Evolutionary conservation across 305 asterid genomes (phyloP), one percentile per base, ranked within the genome.

Genomic region (Fraxinus sp.): DNA sequence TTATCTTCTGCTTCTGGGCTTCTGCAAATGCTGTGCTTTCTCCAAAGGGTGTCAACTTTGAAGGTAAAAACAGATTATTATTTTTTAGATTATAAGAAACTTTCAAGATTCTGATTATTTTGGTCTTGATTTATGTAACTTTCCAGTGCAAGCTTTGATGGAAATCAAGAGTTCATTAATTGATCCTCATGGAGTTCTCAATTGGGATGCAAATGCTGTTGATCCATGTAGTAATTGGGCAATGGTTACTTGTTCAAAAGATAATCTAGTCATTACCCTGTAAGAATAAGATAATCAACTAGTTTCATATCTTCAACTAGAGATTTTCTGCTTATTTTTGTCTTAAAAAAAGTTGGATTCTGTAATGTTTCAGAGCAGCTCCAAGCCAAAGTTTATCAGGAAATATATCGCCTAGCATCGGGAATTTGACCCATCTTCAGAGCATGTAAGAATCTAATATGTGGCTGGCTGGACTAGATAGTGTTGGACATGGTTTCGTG

Each of bases 401-500:
- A 46, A 84, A 87, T 9, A 88, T 95, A 30, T 93, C 99, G 4
- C 86, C 77, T 0, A 93, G 96, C 78, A 90, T 95, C 28, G 94
- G 94, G 44, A 95, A 95, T 70, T 89, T 95, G 86, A 93, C 97
- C 32, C 95, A 87, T 86, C 94, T 95, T 82, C 90, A 90, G 80
- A 89, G 80, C 71, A 82, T 95, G 99, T 95, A 79, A 91, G 99
- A 89, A 49, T 14, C 81, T 72, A 59, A n/a, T 14, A 9, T 59
- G 7, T 46, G 57, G 57, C 18, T 13, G 18, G 57, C 18, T 46
- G 1, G 70, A 59, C 70, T 20, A 59, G 30, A 59, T 20, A 20
- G 70, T 59, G 30, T 11, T 22, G 26, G 70, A 59, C 70, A 59
- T 14, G 30, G 24, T 7, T 57, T 49, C 59, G 6, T 14, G 5